These are phyloP conservation scores for Musa schizocarpa DNA, from an alignment of 176 grass and related monocot species.

Conservation along the genomic window DNA sequence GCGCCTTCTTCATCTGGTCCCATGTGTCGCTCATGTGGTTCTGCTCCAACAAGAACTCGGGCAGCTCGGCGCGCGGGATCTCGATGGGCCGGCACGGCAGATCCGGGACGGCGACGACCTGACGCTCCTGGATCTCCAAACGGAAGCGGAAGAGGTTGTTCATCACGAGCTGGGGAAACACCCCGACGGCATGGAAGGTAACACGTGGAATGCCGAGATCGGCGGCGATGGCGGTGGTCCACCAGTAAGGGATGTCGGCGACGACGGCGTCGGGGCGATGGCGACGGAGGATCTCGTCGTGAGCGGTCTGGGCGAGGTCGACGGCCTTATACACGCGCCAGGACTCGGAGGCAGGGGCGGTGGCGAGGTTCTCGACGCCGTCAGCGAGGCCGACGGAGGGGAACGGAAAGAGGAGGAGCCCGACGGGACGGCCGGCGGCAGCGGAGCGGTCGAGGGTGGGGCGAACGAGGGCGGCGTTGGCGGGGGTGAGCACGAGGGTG, in stretches of 20 bases:
- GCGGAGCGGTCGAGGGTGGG: conserved; percentile 10
- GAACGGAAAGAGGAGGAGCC: conserved; percentile 15
- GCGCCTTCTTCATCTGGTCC: conserved; percentile 36
- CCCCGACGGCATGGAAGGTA: conserved; percentile 23
- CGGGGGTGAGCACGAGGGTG: conserved; percentile 49
- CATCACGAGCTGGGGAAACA: conserved; percentile 33
- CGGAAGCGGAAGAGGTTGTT: conserved; percentile 41
- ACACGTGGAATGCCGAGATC: conserved; percentile 25
- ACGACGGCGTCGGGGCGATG: conserved; percentile 20
- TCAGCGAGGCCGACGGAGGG: conserved; percentile 21
- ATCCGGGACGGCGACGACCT: conserved; percentile 29
- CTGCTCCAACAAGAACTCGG: conserved; percentile 40
- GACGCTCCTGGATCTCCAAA: conserved; percentile 21
- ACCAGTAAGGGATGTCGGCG: conserved; percentile 23
- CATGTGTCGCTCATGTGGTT: conserved; percentile 41
- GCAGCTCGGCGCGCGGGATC: conserved; percentile 64
- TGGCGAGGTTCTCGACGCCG: conserved; percentile 26
- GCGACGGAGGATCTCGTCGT: conserved; percentile 12
- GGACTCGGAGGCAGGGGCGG: conserved; percentile 13
- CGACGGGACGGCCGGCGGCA: background rate
- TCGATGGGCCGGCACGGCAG: conserved; percentile 40
- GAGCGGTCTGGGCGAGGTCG: background rate
- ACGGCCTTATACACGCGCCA: conserved; percentile 28
- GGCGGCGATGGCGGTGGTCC: conserved; percentile 18
- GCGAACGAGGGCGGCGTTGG: conserved; percentile 25